These are phyloP conservation scores for Botrytis byssoidea DNA, from an alignment of 2,329 filamentous ascomycete genomes.

Conservation along the genomic window DNA sequence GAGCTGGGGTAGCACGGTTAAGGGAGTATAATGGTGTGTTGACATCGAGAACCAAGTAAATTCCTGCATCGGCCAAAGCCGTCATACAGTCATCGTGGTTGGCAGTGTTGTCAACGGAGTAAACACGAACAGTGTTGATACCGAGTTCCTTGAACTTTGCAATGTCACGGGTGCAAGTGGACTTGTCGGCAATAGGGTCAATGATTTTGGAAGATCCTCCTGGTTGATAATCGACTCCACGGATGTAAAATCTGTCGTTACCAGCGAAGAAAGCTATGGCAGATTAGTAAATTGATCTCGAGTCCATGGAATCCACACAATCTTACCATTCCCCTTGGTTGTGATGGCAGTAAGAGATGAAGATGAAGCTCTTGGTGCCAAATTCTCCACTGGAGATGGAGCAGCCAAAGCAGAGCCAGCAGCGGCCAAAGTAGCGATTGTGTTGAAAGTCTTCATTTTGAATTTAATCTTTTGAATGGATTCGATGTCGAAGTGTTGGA, in stretches of 20 bases:
- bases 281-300: constrained; percentile 14
- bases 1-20: constrained; percentile 58
- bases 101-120: constrained; percentile 69
- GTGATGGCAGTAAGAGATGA: constrained; percentile 33
- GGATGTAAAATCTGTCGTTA: constrained; percentile 51
- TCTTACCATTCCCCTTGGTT: constrained; percentile 39
- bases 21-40: constrained; percentile 72
- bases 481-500: background rate
- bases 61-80: constrained; percentile 63
- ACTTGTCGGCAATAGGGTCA: constrained; percentile 62
- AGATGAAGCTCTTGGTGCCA: constrained; percentile 28
- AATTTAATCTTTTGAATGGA: background rate
- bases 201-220: constrained; percentile 59
- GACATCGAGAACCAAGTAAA: constrained; percentile 71
- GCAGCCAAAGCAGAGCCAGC: constrained; percentile 28
- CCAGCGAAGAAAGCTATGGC: constrained; percentile 36
- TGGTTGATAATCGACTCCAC: constrained; percentile 61
- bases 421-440: constrained; percentile 36
- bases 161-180: constrained; percentile 63
- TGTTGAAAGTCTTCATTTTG: constrained; percentile 37
- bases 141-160: constrained; percentile 66
- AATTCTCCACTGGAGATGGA: constrained; percentile 28
- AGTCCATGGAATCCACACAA: background rate
- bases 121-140: constrained; percentile 71
- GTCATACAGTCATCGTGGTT: constrained; percentile 70